Conservation (phyloP, 768 basidiomycete species). For the Psilocybe subaeruginosa region DNA sequence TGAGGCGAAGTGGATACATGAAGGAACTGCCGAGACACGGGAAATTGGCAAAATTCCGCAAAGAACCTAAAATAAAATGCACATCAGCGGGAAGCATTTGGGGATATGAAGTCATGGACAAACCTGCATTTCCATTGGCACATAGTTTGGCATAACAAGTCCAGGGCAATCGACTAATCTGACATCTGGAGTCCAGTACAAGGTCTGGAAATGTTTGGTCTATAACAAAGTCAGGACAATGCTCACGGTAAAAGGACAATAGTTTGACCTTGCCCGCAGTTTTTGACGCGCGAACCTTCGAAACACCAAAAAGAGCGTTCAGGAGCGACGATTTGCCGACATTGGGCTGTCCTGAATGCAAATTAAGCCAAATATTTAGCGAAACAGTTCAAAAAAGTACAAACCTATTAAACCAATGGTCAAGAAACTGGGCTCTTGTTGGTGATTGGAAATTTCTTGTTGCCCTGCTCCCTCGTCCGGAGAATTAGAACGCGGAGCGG, state of each 20-base stretch:
- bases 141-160: constrained; percentile 84
- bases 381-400: constrained; percentile 3
- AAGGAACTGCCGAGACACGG: constrained; percentile 79
- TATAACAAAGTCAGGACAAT: constrained; percentile 26
- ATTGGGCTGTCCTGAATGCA: constrained; percentile 82
- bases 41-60: constrained; percentile 79
- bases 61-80: constrained; percentile 50
- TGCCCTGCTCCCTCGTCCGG: constrained; percentile 27
- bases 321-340: constrained; percentile 93
- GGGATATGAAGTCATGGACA: constrained; percentile 2
- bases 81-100: neutral
- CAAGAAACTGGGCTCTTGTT: constrained; percentile 57
- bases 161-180: constrained; percentile 96
- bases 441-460: constrained; percentile 20
- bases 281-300: constrained; percentile 79
- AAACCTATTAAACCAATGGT: constrained; percentile 84
- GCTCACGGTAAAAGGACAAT: neutral
- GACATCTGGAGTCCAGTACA: constrained; percentile 85
- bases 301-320: constrained; percentile 86
- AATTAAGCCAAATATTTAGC: neutral
- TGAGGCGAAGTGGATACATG: constrained; percentile 76
- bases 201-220: constrained; percentile 96
- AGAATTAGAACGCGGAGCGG: constrained; percentile 31
- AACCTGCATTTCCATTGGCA: constrained; percentile 85
- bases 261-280: constrained; percentile 80